A percentile compares a stretch with the other conserved stretches of the same genome.
phyloP scores from a whole-genome alignment of 2,329 filamentous ascomycete genomes.

The Xylaria sp. region DNA sequence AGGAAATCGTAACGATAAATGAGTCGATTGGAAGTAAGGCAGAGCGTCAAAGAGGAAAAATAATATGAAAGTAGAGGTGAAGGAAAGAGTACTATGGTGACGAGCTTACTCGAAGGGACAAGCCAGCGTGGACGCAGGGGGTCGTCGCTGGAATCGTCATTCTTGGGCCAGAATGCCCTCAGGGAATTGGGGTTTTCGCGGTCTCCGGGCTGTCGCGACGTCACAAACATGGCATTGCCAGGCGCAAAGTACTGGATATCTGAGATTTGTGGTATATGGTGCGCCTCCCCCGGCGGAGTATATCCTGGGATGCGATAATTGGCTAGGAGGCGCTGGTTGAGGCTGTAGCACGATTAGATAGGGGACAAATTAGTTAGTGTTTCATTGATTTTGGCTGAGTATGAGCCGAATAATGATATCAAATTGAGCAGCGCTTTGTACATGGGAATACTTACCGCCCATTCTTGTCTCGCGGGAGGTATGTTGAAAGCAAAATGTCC shows the following conservation, averaged over 20 bases:
- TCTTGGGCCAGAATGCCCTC: background rate
- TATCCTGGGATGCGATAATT: slow-evolving; percentile 31
- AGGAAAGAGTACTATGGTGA: background rate
- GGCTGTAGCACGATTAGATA: slow-evolving; percentile 29
- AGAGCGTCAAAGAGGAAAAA: background rate
- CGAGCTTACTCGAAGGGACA: slow-evolving; percentile 15
- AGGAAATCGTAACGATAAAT: background rate
- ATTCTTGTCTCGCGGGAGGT: slow-evolving; percentile 58
- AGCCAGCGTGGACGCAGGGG: slow-evolving; percentile 23
- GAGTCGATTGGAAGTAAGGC: background rate
- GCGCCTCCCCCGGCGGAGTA: slow-evolving; percentile 3
- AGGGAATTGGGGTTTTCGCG: background rate
- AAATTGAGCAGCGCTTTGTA: background rate
- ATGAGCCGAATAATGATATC: background rate
- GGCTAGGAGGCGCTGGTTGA: slow-evolving; percentile 40
- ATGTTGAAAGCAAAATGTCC: slow-evolving; percentile 52
- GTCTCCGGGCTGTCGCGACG: background rate
- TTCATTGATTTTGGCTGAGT: background rate
- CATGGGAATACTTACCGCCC: slow-evolving; percentile 50
- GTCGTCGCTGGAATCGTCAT: background rate
- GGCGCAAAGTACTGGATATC: slow-evolving; percentile 61
- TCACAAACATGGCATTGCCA: slow-evolving; percentile 45
- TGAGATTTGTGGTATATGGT: slow-evolving; percentile 49
- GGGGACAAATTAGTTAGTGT: background rate
- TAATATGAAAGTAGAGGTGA: background rate